phyloP scores from a whole-genome alignment of 148 eudicot species.

The Hydrangea macrophylla region DNA sequence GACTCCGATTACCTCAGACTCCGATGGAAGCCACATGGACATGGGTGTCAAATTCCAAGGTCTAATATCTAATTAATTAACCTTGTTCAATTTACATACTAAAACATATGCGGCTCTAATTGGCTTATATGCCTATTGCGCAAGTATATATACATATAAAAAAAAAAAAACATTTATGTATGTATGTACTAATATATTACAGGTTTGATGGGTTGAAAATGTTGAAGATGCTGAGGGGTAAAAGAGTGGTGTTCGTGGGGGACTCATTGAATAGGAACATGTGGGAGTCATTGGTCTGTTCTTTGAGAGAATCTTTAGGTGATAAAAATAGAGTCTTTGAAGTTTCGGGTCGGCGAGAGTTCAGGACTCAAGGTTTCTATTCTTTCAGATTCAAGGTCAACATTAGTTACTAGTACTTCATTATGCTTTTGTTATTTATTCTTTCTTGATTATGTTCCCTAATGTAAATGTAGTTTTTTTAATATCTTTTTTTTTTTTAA shows the following conservation, averaged over 20 bases:
- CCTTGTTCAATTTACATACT: too few species aligned
- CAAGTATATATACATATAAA: not conserved
- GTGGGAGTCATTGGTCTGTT: constrained; percentile 63
- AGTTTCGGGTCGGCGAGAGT: constrained; percentile 29
- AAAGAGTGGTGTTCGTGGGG: constrained; percentile 57
- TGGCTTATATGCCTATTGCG: not conserved
- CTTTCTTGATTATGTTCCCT: not conserved
- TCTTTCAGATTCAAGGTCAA: constrained; percentile 40
- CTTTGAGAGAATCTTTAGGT: constrained; percentile 25
- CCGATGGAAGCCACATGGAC: constrained; percentile 51
- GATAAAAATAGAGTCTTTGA: constrained; percentile 33
- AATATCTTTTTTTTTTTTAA: too few species aligned
- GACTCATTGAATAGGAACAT: constrained; percentile 67
- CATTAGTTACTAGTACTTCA: too few species aligned
- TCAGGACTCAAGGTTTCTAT: constrained; percentile 30
- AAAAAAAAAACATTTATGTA: too few species aligned
- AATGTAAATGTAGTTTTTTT: too few species aligned
- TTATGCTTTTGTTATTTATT: too few species aligned
- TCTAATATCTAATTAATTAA: constrained; percentile 6
- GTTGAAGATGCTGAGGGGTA: constrained; percentile 54
- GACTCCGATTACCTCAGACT: constrained; percentile 44
- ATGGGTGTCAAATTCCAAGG: constrained; percentile 52
- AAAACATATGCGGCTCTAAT: too few species aligned
- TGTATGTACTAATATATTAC: too few species aligned
- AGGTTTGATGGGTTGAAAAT: constrained; percentile 53